Evolutionary conservation across 2,329 filamentous ascomycete species (phyloP), one percentile per base, ranked within the genome.

Genomic region (Incumbomyces lentus): DNA sequence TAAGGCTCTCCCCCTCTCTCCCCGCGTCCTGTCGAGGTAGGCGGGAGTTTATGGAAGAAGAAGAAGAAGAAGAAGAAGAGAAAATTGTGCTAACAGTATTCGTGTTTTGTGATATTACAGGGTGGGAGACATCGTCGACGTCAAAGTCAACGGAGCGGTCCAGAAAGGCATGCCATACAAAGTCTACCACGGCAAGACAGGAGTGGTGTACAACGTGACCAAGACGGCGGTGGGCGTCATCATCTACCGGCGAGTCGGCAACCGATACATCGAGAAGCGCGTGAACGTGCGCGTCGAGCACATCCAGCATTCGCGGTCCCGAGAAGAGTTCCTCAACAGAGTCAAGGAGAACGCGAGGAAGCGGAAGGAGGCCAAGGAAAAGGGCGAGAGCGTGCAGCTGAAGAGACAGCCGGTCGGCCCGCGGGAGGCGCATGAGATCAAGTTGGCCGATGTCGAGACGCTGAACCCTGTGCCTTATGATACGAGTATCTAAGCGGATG

Each of bases 231-330:
- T 98, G 69, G 92, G 92, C 66, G 85, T 98, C 72, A 95, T 98
- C 76, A 86, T 98, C 75, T 90, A 94, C 85, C 95, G 95, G 82
- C 87, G 93, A 73, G 92, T 98, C 70, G 88, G 89, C 76, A 92
- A 96, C 84, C 86, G 90, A 67, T 98, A 95, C 82, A 79, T 98
- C 71, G 92, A 98, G 86, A 98, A 98, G 88, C 90, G 92, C 72
- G 82, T 98, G 78, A 96, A 95, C 82, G 79, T 98, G 75, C 87
- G 92, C 69, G 74, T 96, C 73, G 92, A 98, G 84, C 92, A 98
- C 83, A 80, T 98, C 74, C 74, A 75, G 66, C 85, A 86, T 68
- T 96, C 90, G 62, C 85, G 92, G 70, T 96, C 90, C 65, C 82
- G 92, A 68, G 90, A 96, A 65, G 90, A 92, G 71, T 96, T 98